Evolutionary conservation across 1,284 basidiomycete species (phyloP), one percentile per base, ranked within the genome.

Genomic region (Trichosporon ovoides): DNA sequence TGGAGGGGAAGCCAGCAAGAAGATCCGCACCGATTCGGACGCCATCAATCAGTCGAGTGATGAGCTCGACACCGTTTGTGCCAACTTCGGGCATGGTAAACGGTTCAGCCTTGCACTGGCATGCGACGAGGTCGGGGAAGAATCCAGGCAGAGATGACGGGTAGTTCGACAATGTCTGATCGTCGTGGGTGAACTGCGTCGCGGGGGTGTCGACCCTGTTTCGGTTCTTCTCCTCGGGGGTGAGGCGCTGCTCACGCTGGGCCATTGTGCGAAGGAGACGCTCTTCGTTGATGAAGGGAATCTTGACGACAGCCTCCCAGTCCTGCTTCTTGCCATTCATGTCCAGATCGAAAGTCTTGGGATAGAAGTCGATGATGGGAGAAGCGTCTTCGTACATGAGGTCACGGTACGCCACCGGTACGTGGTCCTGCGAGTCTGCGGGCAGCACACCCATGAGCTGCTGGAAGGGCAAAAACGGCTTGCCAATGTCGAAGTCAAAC

Each of bases 371-470:
- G 55, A 91, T 77, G 68, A 99, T 97, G 0, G 91, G 85, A 5
- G 95, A 98, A 59, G 83, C 85, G 4, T 85, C 78, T 66, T 89
- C 86, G 61, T 82, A 85, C 94, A 98, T 97, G 40, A 98, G 80
- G 62, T 96, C 91, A 86, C 93, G 71, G 78, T 89, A 98, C 0
- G 93, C 90, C 20, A 74, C 48, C 0, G 96, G 96, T 55, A 99
- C 87, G 61, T 91, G 87, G 28, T 89, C 88, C 73, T 83, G 87
- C 77, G 91, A 95, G 6, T 94, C 90, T 11, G 84, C 84, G 0
- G 96, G 96, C 43, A 98, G 79, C 12, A 99, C 96, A 62, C 95
- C 95, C 96, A 98, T 98, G 48, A 99, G 81, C 74, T 99, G 96
- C 74, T 98, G 89, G 72, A 89, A 98, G 3, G 96, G 96, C 60